Conservation (phyloP, 2,329 filamentous ascomycete species). For the Neonectria magnoliae region DNA sequence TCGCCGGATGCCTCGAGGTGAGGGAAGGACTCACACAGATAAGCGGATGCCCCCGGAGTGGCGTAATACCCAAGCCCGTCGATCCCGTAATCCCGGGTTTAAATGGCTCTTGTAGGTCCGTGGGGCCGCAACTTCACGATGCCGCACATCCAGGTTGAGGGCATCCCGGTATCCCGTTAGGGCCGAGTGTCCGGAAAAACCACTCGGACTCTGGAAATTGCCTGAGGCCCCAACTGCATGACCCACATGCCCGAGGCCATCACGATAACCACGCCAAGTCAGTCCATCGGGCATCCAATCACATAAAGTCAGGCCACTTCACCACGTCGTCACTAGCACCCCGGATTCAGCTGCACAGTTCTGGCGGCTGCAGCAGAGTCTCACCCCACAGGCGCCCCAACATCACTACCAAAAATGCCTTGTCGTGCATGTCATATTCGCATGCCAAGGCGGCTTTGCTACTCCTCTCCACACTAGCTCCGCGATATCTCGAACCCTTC, state of each 20-base stretch:
- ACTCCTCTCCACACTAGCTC: not conserved
- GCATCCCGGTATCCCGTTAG: not conserved
- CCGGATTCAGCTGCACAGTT: not conserved
- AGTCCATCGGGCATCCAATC: too few species aligned
- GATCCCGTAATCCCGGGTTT: not conserved
- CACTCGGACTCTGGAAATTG: not conserved
- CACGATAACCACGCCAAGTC: not conserved
- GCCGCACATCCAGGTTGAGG: not conserved
- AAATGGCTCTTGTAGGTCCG: not conserved
- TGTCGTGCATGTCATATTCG: not conserved
- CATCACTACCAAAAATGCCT: not conserved
- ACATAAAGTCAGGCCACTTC: not conserved
- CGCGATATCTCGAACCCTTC: not conserved
- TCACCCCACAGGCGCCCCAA: not conserved
- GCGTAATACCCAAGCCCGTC: not conserved
- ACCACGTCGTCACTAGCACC: not conserved
- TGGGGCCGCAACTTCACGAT: not conserved
- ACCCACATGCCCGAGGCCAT: not conserved
- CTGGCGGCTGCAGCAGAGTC: not conserved
- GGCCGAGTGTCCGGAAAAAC: not conserved
- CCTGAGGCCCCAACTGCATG: not conserved
- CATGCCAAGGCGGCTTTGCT: not conserved
- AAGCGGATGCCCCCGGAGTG: not conserved
- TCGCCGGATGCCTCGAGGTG: not conserved
- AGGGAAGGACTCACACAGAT: not conserved